Evolutionary conservation across 306 rosid species (phyloP).

Genomic region (Oxytropis ochrocephala): DNA sequence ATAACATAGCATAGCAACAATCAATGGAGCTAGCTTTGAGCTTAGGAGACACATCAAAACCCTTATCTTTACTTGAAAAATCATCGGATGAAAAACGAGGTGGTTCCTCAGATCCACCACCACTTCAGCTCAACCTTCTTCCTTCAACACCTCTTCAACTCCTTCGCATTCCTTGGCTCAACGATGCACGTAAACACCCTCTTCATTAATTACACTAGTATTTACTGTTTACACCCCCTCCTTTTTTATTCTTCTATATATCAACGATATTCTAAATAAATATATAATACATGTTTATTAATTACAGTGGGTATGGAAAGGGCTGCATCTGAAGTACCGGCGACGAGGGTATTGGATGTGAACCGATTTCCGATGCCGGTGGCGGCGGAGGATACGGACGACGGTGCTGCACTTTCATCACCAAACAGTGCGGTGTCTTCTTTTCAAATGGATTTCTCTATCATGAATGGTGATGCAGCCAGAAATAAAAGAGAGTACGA

Average conservation of each 20-base stretch:
- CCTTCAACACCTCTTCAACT: constrained; percentile 69
- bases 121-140: constrained; percentile 78
- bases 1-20: too few species aligned
- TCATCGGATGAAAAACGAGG: constrained; percentile 8
- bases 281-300: not conserved
- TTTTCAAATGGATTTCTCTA: constrained; percentile 65
- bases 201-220: too few species aligned
- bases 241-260: not conserved
- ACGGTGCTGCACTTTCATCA: constrained; percentile 54
- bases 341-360: constrained; percentile 43
- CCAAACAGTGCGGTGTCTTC: constrained; percentile 67
- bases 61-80: constrained; percentile 41
- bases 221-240: not conserved
- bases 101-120: constrained; percentile 63
- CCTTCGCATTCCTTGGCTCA: constrained; percentile 70
- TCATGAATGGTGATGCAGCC: constrained; percentile 10
- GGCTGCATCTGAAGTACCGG: constrained; percentile 26
- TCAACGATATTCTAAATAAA: too few species aligned
- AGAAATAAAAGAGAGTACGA: constrained; percentile 43
- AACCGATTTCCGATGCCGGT: constrained; percentile 29
- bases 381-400: constrained; percentile 34
- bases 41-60: constrained; percentile 61
- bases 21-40: constrained; percentile 42
- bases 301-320: constrained; percentile 45
- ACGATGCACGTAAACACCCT: constrained; percentile 47